Base-by-base conservation (phyloP, 805 yeast genomes). In the Kazachstania martiniae region DNA sequence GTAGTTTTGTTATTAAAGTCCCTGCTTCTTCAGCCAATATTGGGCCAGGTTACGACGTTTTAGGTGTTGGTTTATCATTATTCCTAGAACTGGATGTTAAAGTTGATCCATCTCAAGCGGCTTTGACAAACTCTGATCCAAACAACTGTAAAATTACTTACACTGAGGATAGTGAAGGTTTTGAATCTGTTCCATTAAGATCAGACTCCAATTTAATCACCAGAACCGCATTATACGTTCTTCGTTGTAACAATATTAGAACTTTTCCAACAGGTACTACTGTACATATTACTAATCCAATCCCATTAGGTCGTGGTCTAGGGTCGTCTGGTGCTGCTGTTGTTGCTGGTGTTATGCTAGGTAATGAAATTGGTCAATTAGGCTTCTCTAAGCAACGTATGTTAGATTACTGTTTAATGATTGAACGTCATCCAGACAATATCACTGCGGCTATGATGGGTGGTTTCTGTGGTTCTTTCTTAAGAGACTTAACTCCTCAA, bases 361-460 rank as follows among this genome's bases (percentile, higher is more conserved):
- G 93, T 29, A 83, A 83, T 52, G 89, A 78, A 42, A 67, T 87
- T 21, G 95, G 91, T 24, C 66, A 72, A 31, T 63, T 89, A 22
- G 74, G 72, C 1, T 72, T 86, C 38, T 62, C 77, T 31, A 87
- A 81, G 58, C 77, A 73, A 46, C 69, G 97, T 46, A 70, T 91
- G 76, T 65, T 91, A 47, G 98, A 91, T 58, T 91, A 82, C 65
- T 85, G 95, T 58, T 68, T 91, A 46, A 83, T 91, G 91, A 87
- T 91, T 44, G 98, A 91, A 64, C 77, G 97, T 56, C 98, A 91
- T 51, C 98, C 98, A 22, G 98, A 91, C 61, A 91, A 91, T 58
- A 87, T 91, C 50, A 85, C 95, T 9, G 98, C 98, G 21, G 95
- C 98, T 23, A 85, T 91, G 95, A 80, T 87, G 77, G 98, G 98